Evolutionary conservation across 805 yeast species (phyloP).

Genomic region (Candida koratica): DNA sequence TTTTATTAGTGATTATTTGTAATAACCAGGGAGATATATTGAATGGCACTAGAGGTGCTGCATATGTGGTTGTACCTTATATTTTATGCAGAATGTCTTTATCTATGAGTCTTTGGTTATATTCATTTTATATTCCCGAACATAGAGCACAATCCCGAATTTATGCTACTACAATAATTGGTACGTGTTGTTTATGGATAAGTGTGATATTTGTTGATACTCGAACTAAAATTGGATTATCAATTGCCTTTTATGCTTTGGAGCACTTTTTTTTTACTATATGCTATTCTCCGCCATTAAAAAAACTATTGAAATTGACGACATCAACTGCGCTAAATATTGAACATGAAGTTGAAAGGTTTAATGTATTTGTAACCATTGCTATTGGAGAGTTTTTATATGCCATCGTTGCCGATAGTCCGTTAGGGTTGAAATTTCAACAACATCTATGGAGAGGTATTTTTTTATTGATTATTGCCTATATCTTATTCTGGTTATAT

Average conservation of each 20-base stretch:
- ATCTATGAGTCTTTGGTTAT: conserved; percentile 28
- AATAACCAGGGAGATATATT: conserved; percentile 43
- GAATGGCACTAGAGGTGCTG: conserved; percentile 30
- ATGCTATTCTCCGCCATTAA: conserved; percentile 46
- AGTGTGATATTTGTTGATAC: conserved; percentile 46
- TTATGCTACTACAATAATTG: conserved; percentile 27
- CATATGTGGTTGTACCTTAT: conserved; percentile 45
- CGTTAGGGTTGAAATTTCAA: conserved; percentile 46
- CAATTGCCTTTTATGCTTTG: conserved; percentile 36
- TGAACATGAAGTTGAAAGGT: conserved; percentile 64
- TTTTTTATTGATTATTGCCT: conserved; percentile 46
- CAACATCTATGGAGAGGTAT: conserved; percentile 46
- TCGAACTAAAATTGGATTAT: conserved; percentile 44
- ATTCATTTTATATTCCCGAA: conserved; percentile 45
- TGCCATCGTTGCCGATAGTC: conserved; percentile 47
- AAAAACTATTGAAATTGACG: conserved; percentile 37
- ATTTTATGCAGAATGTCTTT: conserved; percentile 44
- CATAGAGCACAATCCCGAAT: conserved; percentile 49
- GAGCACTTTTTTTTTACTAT: conserved; percentile 40
- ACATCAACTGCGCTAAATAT: conserved; percentile 60
- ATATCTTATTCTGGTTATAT: conserved; percentile 49
- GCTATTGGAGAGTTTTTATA: conserved; percentile 64
- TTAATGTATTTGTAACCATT: conserved; percentile 54
- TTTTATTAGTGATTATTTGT: conserved; percentile 46
- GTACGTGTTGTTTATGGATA: conserved; percentile 46